These are phyloP conservation scores for Bruguiera parviflora DNA, from an alignment of 345 rosid genomes.

Conservation along the genomic window DNA sequence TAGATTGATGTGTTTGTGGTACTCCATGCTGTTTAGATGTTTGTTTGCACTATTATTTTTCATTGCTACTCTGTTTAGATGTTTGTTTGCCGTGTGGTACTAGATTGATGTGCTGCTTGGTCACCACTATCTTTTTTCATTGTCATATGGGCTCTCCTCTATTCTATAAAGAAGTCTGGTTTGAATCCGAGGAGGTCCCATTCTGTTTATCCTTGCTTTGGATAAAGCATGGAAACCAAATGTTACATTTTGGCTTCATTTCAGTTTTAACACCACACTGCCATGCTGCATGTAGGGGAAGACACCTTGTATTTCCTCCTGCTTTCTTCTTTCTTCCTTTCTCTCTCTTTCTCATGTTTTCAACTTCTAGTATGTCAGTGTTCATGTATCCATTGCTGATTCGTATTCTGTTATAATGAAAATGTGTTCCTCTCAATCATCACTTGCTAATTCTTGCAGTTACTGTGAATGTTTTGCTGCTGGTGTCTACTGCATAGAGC, in stretches of 20 bases:
- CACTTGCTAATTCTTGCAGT: slow-evolving; percentile 40
- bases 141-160: no score
- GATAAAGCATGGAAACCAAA: background rate
- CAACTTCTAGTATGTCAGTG: background rate
- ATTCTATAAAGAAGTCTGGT: no score
- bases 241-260: background rate
- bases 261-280: background rate
- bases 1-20: no score
- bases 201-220: background rate
- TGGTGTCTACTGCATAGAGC: slow-evolving; percentile 89
- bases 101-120: no score
- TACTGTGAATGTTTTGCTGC: slow-evolving; percentile 99
- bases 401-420: background rate
- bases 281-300: background rate
- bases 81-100: no score
- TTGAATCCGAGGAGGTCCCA: no score
- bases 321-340: background rate
- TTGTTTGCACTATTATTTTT: no score
- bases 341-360: no score
- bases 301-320: background rate
- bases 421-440: background rate
- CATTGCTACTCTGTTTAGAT: background rate
- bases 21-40: no score
- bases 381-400: background rate
- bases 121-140: no score